Evolutionary conservation across 176 grass and related monocot genomes (phyloP).

Genomic region (Paspalum notatum): DNA sequence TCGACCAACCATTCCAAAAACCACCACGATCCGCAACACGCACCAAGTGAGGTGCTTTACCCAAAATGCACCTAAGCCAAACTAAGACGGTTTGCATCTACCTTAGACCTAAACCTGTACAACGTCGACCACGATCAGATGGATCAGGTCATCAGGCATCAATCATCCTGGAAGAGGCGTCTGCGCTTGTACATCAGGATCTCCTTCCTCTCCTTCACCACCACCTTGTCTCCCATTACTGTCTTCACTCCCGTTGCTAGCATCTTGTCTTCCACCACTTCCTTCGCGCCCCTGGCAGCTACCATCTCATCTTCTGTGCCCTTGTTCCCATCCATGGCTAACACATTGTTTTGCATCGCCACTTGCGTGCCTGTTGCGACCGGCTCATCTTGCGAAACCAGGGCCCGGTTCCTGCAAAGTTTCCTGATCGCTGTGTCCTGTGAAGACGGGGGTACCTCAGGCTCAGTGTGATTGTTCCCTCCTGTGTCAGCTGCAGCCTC

Average conservation of each 20-base stretch:
- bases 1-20: constrained; percentile 13
- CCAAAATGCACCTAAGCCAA: neutral
- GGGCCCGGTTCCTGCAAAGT: constrained; percentile 57
- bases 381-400: constrained; percentile 53
- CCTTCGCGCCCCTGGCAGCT: neutral
- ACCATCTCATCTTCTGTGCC: neutral
- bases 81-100: neutral
- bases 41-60: neutral
- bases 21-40: neutral
- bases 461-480: neutral
- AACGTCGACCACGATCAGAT: neutral
- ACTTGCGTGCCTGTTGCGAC: neutral
- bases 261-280: neutral
- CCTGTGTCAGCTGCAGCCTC: neutral
- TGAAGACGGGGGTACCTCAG: neutral
- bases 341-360: neutral
- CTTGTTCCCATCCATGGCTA: neutral
- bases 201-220: constrained; percentile 32
- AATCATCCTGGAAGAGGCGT: constrained; percentile 44
- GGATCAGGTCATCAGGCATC: neutral
- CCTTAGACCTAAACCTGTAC: constrained; percentile 8
- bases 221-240: neutral
- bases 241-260: constrained; percentile 18
- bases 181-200: constrained; percentile 44
- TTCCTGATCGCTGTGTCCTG: constrained; percentile 61